Conservation (phyloP, 352 stramenopile species). For the Phytophthora meadii region DNA sequence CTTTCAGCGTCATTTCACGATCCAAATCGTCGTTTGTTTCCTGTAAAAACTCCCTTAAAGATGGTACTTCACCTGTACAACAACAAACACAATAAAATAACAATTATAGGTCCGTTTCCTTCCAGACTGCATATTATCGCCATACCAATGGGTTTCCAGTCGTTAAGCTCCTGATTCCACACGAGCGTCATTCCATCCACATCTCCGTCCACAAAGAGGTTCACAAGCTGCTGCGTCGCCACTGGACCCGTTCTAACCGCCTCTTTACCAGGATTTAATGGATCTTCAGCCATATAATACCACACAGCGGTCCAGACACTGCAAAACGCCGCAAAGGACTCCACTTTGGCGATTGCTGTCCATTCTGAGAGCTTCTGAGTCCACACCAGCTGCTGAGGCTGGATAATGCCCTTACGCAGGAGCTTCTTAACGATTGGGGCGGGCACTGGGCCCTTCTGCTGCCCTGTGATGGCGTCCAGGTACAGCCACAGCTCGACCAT, state of each 20-base stretch:
- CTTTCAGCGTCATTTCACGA: constrained; percentile 55
- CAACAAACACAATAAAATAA: constrained; percentile 13
- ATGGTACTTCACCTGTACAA: constrained; percentile 51
- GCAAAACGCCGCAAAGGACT: constrained; percentile 65
- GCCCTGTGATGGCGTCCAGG: constrained; percentile 59
- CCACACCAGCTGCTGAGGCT: constrained; percentile 76
- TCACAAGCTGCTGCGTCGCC: constrained; percentile 60
- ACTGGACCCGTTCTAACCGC: constrained; percentile 45
- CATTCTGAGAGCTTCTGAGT: constrained; percentile 69
- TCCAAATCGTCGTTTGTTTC: constrained; percentile 74
- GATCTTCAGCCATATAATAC: constrained; percentile 62
- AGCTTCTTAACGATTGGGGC: constrained; percentile 71
- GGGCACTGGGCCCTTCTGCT: constrained; percentile 75
- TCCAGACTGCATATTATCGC: background rate
- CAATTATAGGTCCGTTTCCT: background rate
- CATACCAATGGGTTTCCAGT: constrained; percentile 68
- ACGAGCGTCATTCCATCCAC: constrained; percentile 80
- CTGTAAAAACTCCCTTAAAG: constrained; percentile 74
- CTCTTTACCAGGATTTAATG: constrained; percentile 3
- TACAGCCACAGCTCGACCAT: constrained; percentile 73
- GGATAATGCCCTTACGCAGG: constrained; percentile 65
- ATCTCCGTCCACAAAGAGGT: constrained; percentile 68
- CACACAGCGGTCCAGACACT: constrained; percentile 61
- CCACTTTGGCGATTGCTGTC: constrained; percentile 47
- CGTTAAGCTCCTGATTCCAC: constrained; percentile 56